A percentile compares a stretch with the other conserved stretches of the same genome.
Evolutionary conservation across 305 asterid species (phyloP).

Genomic region (Andrographis paniculata): DNA sequence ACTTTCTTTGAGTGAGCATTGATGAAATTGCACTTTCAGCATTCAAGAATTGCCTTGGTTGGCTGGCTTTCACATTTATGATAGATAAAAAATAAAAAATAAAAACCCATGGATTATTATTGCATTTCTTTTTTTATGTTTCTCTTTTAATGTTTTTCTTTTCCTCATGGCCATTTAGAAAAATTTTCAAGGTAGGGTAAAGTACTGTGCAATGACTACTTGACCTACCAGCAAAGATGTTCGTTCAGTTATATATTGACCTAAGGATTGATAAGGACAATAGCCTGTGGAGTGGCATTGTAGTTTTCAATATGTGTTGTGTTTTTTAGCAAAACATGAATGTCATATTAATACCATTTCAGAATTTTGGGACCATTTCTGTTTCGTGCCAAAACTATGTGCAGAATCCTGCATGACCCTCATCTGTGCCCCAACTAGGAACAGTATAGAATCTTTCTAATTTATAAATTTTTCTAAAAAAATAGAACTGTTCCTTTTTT

Average conservation of each 20-base stretch:
- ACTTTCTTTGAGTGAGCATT: conserved; percentile 35
- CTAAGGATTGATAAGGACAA: conserved; percentile 19
- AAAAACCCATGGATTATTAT: conserved; percentile 13
- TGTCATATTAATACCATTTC: not conserved
- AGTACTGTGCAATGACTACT: conserved; percentile 10
- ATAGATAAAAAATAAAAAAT: conserved; percentile 10
- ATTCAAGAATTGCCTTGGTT: conserved; percentile 34
- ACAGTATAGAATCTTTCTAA: conserved; percentile 4
- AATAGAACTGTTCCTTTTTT: no score
- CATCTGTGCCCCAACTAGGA: conserved; percentile 5
- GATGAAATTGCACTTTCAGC: conserved; percentile 44
- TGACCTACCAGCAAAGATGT: conserved; percentile 4
- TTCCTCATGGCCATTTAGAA: conserved; percentile 2
- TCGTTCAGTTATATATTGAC: conserved; percentile 13
- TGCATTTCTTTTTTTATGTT: no score
- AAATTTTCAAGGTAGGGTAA: not conserved
- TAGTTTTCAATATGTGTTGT: conserved; percentile 11
- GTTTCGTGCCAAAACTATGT: not conserved
- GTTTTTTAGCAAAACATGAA: not conserved
- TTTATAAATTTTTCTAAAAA: no score
- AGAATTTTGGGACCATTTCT: conserved; percentile 10
- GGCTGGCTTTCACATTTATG: conserved; percentile 23
- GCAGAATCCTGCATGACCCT: conserved; percentile 3
- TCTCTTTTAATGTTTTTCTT: no score
- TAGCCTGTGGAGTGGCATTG: conserved; percentile 8